Percentiles rank a stretch among this genome's conserved stretches.
Evolutionary conservation across 768 basidiomycete genomes (phyloP).

Genomic region (Tricholoma saponaceum): DNA sequence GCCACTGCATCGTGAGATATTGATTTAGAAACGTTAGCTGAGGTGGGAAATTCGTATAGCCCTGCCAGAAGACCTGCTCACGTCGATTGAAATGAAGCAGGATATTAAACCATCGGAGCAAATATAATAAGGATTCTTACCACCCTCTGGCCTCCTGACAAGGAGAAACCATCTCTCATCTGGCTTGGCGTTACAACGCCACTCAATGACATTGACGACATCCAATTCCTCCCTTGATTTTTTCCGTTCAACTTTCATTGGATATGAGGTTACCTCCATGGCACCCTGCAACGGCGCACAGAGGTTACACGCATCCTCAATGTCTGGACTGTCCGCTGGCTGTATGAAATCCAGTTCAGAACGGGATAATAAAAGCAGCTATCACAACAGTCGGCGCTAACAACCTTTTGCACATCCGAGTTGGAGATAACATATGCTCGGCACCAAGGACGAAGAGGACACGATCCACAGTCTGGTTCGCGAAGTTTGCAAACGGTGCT

Average conservation of each 20-base stretch:
- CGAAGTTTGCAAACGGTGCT: constrained; percentile 89
- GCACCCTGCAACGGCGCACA: constrained; percentile 54
- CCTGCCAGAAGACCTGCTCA: constrained; percentile 82
- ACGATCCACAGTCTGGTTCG: constrained; percentile 68
- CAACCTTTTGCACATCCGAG: constrained; percentile 2
- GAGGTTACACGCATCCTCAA: constrained; percentile 72
- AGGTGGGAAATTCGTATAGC: constrained; percentile 82
- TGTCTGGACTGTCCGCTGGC: constrained; percentile 39
- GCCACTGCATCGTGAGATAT: constrained; percentile 36
- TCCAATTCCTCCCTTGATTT: constrained; percentile 82
- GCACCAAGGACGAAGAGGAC: constrained; percentile 72
- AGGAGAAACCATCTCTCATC: constrained; percentile 65
- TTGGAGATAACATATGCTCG: constrained; percentile 43
- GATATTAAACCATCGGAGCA: constrained; percentile 2
- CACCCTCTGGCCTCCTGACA: constrained; percentile 77
- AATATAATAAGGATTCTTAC: constrained; percentile 34
- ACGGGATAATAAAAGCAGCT: neutral
- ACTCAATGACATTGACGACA: constrained; percentile 83
- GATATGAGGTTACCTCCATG: constrained; percentile 64
- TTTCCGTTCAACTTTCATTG: constrained; percentile 83
- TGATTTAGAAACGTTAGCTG: constrained; percentile 45
- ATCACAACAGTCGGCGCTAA: neutral
- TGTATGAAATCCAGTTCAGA: neutral
- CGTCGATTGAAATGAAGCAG: constrained; percentile 4
- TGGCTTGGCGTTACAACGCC: constrained; percentile 37